phyloP scores from a whole-genome alignment of 2,329 filamentous ascomycete genomes.

The Sphaerulina populicola region DNA sequence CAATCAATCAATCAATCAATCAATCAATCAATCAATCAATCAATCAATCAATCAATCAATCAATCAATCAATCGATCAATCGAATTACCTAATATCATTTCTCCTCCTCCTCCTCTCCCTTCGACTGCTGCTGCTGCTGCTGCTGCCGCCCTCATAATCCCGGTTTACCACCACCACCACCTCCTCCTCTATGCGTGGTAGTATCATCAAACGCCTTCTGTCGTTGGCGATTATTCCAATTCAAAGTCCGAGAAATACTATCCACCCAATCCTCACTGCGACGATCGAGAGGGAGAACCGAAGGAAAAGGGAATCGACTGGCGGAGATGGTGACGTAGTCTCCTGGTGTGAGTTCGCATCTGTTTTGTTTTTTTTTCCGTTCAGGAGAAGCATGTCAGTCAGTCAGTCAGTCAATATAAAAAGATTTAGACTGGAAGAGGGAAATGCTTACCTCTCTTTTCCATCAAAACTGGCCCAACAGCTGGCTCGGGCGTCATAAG shows the following conservation, averaged over 20 bases:
- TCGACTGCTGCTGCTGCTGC: no score
- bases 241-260: constrained; percentile 67
- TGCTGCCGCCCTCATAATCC: background rate
- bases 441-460: constrained; percentile 56
- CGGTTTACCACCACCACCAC: constrained; percentile 2
- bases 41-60: no score
- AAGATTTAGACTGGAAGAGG: background rate
- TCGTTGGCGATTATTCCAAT: constrained; percentile 72
- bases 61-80: no score
- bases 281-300: constrained; percentile 60
- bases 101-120: no score
- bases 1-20: no score
- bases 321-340: constrained; percentile 82
- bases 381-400: background rate
- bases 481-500: constrained; percentile 78
- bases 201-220: constrained; percentile 56
- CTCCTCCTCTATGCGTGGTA: no score
- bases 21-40: no score
- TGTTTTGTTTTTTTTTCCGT: constrained; percentile 3
- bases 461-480: constrained; percentile 99
- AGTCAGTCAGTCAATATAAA: background rate
- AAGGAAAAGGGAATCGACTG: constrained; percentile 70
- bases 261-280: constrained; percentile 74
- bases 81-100: no score
- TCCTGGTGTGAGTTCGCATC: constrained; percentile 58